Percentiles rank a stretch among this genome's conserved stretches.
These are phyloP conservation scores for Ballota nigra DNA, from an alignment of 257 asterid genomes.

Conservation along the genomic window DNA sequence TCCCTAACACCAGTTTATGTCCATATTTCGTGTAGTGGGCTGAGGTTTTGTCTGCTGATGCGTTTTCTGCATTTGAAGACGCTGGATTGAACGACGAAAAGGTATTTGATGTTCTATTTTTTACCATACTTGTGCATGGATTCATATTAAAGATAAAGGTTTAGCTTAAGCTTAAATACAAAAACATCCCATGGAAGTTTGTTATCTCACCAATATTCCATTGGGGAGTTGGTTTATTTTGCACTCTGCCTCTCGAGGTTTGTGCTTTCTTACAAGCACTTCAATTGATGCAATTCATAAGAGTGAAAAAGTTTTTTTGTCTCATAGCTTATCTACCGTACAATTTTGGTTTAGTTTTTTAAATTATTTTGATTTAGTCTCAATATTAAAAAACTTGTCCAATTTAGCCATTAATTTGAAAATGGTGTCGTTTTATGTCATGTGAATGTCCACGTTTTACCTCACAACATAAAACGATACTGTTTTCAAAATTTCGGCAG, in stretches of 20 bases:
- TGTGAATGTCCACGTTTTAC: no score
- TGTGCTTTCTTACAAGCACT: background rate
- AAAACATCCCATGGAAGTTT: background rate
- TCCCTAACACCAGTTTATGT: conserved; percentile 21
- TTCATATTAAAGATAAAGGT: background rate
- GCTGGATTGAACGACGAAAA: conserved; percentile 74
- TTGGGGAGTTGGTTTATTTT: background rate
- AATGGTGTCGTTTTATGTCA: no score
- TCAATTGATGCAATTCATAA: background rate
- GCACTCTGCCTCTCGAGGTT: background rate
- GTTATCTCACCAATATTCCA: background rate
- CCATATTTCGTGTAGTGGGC: conserved; percentile 80
- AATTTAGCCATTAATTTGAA: no score
- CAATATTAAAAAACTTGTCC: no score
- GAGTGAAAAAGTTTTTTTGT: no score
- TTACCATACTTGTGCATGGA: background rate
- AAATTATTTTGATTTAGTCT: no score
- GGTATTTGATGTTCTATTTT: conserved; percentile 40
- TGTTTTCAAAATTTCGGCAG: no score
- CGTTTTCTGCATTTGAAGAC: conserved; percentile 97
- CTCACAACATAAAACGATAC: no score
- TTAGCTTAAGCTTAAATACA: background rate
- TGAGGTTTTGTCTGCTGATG: conserved; percentile 98
- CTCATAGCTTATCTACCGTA: no score
- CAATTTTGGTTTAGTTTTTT: no score